phyloP scores from a whole-genome alignment of 495 filamentous ascomycete genomes.

The Neurospora sp. region DNA sequence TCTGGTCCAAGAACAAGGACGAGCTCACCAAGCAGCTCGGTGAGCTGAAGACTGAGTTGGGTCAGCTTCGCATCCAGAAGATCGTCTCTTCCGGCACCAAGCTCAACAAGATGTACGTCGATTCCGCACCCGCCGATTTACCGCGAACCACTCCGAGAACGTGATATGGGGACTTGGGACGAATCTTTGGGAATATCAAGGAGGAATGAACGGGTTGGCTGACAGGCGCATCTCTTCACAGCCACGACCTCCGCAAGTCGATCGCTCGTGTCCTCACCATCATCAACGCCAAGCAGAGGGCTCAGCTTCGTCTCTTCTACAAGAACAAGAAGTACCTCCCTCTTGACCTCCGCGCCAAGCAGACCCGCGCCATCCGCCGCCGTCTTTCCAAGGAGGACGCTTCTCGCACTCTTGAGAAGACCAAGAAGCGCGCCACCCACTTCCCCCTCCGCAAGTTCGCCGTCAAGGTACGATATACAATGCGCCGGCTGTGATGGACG shows the following conservation, averaged over 20 bases:
- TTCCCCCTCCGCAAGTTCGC: conserved; percentile 98
- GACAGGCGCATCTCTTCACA: conserved; percentile 29
- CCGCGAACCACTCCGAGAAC: background rate
- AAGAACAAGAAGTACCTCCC: conserved; percentile 98
- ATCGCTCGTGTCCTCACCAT: conserved; percentile 96
- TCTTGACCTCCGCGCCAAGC: conserved; percentile 93
- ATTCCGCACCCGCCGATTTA: conserved; percentile 1
- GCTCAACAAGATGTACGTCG: conserved; percentile 90
- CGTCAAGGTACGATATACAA: conserved; percentile 64
- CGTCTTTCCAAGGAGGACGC: conserved; percentile 84
- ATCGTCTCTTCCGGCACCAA: conserved; percentile 87
- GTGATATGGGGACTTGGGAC: background rate
- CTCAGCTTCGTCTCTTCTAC: conserved; percentile 98
- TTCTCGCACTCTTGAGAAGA: conserved; percentile 69
- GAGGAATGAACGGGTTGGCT: conserved; percentile 6
- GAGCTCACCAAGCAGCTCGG: conserved; percentile 84
- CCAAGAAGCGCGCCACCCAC: conserved; percentile 86
- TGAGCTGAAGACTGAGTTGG: conserved; percentile 90
- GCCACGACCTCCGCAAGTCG: conserved; percentile 98
- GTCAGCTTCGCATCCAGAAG: conserved; percentile 92
- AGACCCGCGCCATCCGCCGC: conserved; percentile 91
- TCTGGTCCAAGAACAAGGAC: conserved; percentile 99
- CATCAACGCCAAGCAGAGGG: conserved; percentile 97
- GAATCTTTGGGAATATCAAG: background rate
- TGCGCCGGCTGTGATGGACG: background rate